Conservation (phyloP, 305 asterid genomes). For the Solanum hybrid region DNA sequence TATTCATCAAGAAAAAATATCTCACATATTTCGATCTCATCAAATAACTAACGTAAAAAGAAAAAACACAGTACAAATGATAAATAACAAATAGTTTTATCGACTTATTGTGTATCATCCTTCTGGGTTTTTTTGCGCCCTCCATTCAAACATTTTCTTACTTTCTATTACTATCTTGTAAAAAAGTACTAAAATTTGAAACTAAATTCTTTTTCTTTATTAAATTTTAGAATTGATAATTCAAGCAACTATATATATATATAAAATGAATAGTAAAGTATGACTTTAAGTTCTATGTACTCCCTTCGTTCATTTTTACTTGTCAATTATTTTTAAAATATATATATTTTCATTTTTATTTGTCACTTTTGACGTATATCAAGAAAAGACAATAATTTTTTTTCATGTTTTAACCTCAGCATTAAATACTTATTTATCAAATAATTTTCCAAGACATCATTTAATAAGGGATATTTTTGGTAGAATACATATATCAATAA, state of each 20-base stretch:
- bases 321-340: too few species aligned
- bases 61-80: neutral
- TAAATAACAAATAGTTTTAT: neutral
- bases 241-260: neutral
- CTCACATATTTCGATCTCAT: neutral
- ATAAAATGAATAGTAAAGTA: too few species aligned
- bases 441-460: too few species aligned
- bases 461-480: neutral
- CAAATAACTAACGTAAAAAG: neutral
- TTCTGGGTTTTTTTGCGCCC: neutral
- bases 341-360: too few species aligned
- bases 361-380: neutral
- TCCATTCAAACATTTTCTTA: neutral
- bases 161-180: neutral
- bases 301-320: neutral
- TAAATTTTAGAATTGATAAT: neutral
- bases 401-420: neutral
- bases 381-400: too few species aligned
- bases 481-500: neutral
- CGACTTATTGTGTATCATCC: neutral
- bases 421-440: too few species aligned
- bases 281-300: neutral
- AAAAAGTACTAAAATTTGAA: neutral
- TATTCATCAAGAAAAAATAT: neutral
- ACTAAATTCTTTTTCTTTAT: too few species aligned